A percentile compares a stretch with the other conserved stretches of the same genome.
These are phyloP conservation scores for Huntiella decipiens DNA, from an alignment of 2,329 filamentous ascomycete species.

Conservation along the genomic window DNA sequence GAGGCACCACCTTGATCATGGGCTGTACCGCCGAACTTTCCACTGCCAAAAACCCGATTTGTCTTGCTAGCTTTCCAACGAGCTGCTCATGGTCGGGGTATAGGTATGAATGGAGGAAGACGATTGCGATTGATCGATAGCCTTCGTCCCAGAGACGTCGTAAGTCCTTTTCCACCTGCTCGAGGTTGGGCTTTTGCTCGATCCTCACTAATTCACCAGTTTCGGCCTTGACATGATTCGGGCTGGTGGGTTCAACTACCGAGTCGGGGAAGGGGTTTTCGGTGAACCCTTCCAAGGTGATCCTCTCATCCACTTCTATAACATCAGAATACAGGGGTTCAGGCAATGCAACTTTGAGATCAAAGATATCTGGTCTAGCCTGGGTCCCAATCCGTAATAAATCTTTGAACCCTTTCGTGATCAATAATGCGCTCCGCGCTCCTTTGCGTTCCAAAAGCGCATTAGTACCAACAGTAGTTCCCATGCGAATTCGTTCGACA, in stretches of 20 bases:
- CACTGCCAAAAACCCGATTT: slow-evolving; percentile 39
- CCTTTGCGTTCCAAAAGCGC: slow-evolving; percentile 79
- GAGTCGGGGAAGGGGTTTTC: slow-evolving; percentile 54
- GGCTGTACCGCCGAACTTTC: slow-evolving; percentile 20
- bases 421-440: slow-evolving; percentile 70
- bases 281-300: slow-evolving; percentile 80
- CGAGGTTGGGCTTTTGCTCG: slow-evolving; percentile 37
- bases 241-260: slow-evolving; percentile 49
- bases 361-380: slow-evolving; percentile 75
- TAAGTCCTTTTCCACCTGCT: slow-evolving; percentile 34
- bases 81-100: slow-evolving; percentile 71
- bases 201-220: slow-evolving; percentile 52
- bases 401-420: slow-evolving; percentile 75
- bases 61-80: slow-evolving; percentile 54
- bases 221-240: slow-evolving; percentile 46
- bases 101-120: slow-evolving; percentile 81
- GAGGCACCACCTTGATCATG: slow-evolving; percentile 26
- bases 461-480: slow-evolving; percentile 87
- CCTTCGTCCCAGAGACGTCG: slow-evolving; percentile 42
- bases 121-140: slow-evolving; percentile 70
- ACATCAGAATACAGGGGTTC: slow-evolving; percentile 73
- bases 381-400: slow-evolving; percentile 83
- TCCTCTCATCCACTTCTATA: slow-evolving; percentile 77
- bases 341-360: slow-evolving; percentile 69
- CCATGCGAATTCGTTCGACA: slow-evolving; percentile 89